phyloP scores from a whole-genome alignment of 495 filamentous ascomycete species.

The Aspergillus kassunensis region DNA sequence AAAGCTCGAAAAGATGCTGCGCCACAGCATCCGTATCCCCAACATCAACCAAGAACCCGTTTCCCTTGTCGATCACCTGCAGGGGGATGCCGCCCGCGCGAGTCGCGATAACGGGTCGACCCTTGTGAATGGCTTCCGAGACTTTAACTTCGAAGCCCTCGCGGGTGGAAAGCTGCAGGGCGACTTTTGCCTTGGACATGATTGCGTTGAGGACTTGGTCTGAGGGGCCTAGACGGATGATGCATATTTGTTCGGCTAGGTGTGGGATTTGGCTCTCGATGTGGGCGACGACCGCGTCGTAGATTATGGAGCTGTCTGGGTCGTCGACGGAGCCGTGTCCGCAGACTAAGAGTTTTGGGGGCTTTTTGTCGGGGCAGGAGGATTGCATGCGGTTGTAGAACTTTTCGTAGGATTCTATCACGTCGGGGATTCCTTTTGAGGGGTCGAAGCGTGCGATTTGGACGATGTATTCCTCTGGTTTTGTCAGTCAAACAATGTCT shows the following conservation, averaged over 20 bases:
- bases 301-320: conserved; percentile 71
- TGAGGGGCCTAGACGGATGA: conserved; percentile 72
- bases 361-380: conserved; percentile 35
- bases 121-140: conserved; percentile 81
- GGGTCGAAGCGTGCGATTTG: conserved; percentile 88
- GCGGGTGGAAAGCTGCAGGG: conserved; percentile 74
- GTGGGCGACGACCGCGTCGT: conserved; percentile 63
- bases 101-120: conserved; percentile 76
- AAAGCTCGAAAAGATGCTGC: conserved; percentile 62
- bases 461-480: conserved; percentile 71
- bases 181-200: conserved; percentile 68
- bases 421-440: conserved; percentile 78
- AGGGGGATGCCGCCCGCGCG: conserved; percentile 78
- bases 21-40: conserved; percentile 73
- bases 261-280: conserved; percentile 55
- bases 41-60: conserved; percentile 72
- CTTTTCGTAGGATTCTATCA: conserved; percentile 72
- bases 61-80: conserved; percentile 69
- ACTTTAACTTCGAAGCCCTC: conserved; percentile 93
- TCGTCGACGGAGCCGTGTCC: conserved; percentile 86
- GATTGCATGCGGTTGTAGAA: conserved; percentile 58
- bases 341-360: conserved; percentile 72
- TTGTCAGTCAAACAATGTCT: too few relatives aligned
- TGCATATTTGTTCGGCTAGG: conserved; percentile 57
- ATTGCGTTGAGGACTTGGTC: conserved; percentile 81